Evolutionary conservation across 495 filamentous ascomycete species (phyloP).

Genomic region (Daldinia decipiens): DNA sequence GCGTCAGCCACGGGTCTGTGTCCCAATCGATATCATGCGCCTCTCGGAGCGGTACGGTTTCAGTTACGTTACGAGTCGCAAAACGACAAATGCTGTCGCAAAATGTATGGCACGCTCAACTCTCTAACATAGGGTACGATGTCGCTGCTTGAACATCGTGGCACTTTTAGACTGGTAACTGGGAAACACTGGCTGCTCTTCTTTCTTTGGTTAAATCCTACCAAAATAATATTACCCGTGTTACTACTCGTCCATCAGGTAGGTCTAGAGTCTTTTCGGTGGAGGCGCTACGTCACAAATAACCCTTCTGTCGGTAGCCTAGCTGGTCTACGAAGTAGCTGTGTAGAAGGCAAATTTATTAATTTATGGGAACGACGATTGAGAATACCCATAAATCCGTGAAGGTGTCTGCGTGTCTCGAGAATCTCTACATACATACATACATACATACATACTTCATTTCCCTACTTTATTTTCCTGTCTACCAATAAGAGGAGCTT

Average conservation of each 20-base stretch:
- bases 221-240: constrained; percentile 1
- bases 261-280: constrained; percentile 6
- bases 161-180: background rate
- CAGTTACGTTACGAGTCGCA: background rate
- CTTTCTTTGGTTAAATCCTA: background rate
- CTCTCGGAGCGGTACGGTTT: background rate
- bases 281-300: constrained; percentile 3
- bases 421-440: no score
- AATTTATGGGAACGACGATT: background rate
- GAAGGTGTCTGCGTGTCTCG: background rate
- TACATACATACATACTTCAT: no score
- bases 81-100: background rate
- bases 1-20: background rate
- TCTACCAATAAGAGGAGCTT: background rate
- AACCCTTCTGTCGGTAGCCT: background rate
- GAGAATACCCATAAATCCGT: background rate
- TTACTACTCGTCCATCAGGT: background rate
- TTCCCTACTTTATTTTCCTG: constrained; percentile 1
- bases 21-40: background rate
- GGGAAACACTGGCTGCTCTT: background rate
- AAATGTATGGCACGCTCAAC: background rate
- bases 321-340: background rate
- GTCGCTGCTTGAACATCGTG: background rate
- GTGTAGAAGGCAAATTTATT: background rate
- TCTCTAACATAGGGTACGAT: background rate